Evolutionary conservation across 768 basidiomycete genomes (phyloP).

Genomic region (Podaxis sp.): DNA sequence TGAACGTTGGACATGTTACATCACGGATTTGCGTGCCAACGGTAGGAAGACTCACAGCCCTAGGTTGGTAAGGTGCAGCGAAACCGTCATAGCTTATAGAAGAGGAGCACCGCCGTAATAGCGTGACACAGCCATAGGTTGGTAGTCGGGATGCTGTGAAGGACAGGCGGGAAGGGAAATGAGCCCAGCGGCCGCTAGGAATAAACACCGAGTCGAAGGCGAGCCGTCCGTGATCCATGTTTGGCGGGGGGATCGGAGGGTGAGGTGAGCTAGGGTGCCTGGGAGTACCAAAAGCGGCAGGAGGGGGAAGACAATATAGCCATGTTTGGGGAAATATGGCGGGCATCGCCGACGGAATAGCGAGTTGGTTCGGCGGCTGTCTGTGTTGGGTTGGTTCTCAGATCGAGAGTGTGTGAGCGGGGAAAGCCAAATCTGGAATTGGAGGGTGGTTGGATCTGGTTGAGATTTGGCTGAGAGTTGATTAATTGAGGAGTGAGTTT

Average conservation of each 20-base stretch:
- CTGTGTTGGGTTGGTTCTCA: constrained; percentile 11
- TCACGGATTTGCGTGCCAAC: constrained; percentile 17
- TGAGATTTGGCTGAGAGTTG: constrained; percentile 18
- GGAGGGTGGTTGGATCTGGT: constrained; percentile 7
- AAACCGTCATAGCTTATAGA: neutral
- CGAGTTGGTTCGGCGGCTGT: constrained; percentile 16
- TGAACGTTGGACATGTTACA: constrained; percentile 14
- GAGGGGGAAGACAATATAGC: constrained; percentile 21
- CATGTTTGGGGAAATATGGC: constrained; percentile 14
- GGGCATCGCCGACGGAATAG: constrained; percentile 15
- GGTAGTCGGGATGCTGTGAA: neutral
- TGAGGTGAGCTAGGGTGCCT: constrained; percentile 19
- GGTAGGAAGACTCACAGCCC: constrained; percentile 7
- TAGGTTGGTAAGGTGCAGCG: constrained; percentile 15
- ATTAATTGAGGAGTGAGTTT: constrained; percentile 24
- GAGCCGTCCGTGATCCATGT: neutral
- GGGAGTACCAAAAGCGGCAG: constrained; percentile 6
- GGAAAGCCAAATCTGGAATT: constrained; percentile 9
- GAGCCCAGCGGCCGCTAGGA: neutral
- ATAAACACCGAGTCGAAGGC: constrained; percentile 3
- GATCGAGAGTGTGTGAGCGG: constrained; percentile 8
- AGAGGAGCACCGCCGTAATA: no score
- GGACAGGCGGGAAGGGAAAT: neutral
- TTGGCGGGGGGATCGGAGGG: constrained; percentile 13
- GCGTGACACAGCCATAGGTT: neutral